Conservation (phyloP, 2,329 filamentous ascomycete species). For the Pseudogymnoascus sp. region DNA sequence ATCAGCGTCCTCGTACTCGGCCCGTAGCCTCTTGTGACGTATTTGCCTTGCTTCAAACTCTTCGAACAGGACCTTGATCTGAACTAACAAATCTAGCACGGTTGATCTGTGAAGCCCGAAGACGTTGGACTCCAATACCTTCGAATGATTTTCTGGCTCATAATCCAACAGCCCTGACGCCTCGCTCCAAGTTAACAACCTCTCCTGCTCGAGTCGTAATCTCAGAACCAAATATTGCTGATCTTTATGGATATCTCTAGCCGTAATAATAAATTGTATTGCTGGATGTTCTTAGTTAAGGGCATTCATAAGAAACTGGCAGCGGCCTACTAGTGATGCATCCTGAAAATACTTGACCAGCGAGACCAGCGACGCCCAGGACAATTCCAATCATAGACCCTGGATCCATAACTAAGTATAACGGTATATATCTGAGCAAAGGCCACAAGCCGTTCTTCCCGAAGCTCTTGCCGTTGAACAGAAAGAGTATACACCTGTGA, state of each 20-base stretch:
- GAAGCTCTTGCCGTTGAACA: not conserved
- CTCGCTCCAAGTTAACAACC: conserved; percentile 43
- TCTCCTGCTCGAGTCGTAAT: conserved; percentile 43
- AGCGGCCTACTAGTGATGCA: conserved; percentile 35
- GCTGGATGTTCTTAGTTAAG: conserved; percentile 24
- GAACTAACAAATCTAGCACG: conserved; percentile 41
- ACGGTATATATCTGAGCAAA: not conserved
- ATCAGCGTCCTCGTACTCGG: conserved; percentile 28
- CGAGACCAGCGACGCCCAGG: conserved; percentile 39
- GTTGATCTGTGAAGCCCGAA: conserved; percentile 42
- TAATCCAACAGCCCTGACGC: conserved; percentile 41
- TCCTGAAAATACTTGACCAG: conserved; percentile 39
- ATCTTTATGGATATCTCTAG: conserved; percentile 41
- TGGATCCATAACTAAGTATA: conserved; percentile 33
- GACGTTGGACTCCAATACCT: conserved; percentile 39
- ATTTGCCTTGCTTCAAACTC: conserved; percentile 39
- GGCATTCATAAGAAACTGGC: not conserved
- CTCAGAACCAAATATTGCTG: conserved; percentile 42
- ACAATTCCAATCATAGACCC: conserved; percentile 37
- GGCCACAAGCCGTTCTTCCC: not conserved
- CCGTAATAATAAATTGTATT: conserved; percentile 42
- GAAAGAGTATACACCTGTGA: not conserved
- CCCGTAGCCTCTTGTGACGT: conserved; percentile 32
- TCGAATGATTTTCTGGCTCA: conserved; percentile 33
- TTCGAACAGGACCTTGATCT: conserved; percentile 40